These are phyloP conservation scores for Juglanconis oblonga DNA, from an alignment of 2,329 filamentous ascomycete species.

Conservation along the genomic window DNA sequence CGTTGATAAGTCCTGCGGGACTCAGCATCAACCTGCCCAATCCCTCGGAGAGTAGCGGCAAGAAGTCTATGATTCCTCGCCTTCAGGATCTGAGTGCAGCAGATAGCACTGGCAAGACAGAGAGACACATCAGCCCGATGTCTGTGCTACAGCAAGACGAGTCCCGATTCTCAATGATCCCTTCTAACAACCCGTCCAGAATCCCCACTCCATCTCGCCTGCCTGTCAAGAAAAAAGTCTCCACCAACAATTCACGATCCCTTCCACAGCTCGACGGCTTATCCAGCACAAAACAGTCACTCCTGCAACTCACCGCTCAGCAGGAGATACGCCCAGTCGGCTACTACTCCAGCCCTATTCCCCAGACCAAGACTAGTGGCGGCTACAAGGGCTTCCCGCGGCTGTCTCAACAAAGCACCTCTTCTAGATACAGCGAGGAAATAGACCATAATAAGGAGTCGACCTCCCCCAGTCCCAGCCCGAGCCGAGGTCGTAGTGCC, in stretches of 20 bases:
- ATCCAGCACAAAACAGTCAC: not conserved
- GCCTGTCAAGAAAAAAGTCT: constrained; percentile 1
- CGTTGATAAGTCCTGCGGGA: constrained; percentile 8
- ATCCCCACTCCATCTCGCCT: constrained; percentile 5
- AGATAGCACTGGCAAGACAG: not conserved
- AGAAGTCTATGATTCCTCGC: constrained; percentile 2
- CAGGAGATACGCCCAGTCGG: constrained; percentile 1
- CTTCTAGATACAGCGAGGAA: not conserved
- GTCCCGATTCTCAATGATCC: not conserved
- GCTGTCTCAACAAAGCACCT: constrained; percentile 3
- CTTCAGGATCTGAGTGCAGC: not conserved
- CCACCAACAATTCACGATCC: not conserved
- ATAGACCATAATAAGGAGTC: not conserved
- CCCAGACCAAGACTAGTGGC: not conserved
- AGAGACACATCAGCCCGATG: not conserved
- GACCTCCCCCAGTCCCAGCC: not conserved
- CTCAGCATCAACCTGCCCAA: not conserved
- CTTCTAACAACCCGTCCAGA: not conserved
- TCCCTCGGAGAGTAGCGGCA: not conserved
- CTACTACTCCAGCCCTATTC: constrained; percentile 5
- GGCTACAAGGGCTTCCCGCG: not conserved
- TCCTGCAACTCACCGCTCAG: not conserved
- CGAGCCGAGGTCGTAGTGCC: constrained; percentile 5
- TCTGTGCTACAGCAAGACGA: not conserved
- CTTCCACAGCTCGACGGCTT: constrained; percentile 11